Evolutionary conservation across 2,329 filamentous ascomycete species (phyloP).

Genomic region (Ploettnerulaceae sp.): DNA sequence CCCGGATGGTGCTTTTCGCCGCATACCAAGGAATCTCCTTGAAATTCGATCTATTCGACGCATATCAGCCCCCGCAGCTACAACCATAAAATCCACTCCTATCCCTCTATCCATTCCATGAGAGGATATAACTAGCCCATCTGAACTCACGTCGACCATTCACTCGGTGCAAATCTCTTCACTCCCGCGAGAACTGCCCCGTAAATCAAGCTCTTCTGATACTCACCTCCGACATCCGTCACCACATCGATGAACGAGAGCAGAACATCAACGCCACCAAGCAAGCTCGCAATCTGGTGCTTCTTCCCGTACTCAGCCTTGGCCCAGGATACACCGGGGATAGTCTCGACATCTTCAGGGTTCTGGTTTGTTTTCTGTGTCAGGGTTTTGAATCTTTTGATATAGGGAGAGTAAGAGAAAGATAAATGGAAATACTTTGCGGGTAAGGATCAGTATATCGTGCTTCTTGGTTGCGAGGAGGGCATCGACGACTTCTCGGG

Average conservation of each 20-base stretch:
- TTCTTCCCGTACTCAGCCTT: conserved; percentile 43
- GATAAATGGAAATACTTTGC: conserved; percentile 36
- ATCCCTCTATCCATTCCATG: neutral
- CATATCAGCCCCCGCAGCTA: neutral
- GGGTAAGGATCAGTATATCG: conserved; percentile 47
- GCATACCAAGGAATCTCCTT: conserved; percentile 43
- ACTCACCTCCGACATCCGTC: conserved; percentile 23
- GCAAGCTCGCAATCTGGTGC: conserved; percentile 34
- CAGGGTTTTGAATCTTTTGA: conserved; percentile 6
- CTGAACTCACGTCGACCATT: conserved; percentile 31
- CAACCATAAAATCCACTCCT: neutral
- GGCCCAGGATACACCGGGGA: conserved; percentile 37
- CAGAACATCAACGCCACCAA: conserved; percentile 48
- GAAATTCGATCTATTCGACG: neutral
- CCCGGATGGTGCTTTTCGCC: conserved; percentile 45
- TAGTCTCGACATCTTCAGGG: neutral
- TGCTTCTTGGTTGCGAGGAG: conserved; percentile 46
- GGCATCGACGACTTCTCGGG: conserved; percentile 47
- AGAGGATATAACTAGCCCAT: neutral
- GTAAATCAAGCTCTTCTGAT: conserved; percentile 40
- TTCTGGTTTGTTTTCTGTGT: conserved; percentile 25
- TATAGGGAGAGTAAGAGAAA: neutral
- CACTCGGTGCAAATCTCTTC: conserved; percentile 39
- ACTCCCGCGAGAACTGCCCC: conserved; percentile 37
- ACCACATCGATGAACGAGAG: conserved; percentile 42